These are phyloP conservation scores for Aspergillus caelatus DNA, from an alignment of 2,329 filamentous ascomycete genomes.

Conservation along the genomic window DNA sequence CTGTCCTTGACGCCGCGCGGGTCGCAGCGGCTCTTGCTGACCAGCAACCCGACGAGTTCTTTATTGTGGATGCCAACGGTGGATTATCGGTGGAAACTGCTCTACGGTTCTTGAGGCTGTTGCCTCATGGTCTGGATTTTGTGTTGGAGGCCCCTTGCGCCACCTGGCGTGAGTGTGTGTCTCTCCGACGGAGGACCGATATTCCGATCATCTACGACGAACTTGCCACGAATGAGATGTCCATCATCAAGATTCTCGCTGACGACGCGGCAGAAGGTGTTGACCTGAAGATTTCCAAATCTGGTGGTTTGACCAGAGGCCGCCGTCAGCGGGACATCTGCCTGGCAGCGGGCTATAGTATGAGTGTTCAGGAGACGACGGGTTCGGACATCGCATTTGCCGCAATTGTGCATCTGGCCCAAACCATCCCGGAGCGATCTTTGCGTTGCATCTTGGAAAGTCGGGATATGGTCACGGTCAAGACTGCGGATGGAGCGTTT, in stretches of 20 bases:
- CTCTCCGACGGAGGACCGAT: slow-evolving; percentile 24
- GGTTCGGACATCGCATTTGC: slow-evolving; percentile 32
- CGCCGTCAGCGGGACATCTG: slow-evolving; percentile 27
- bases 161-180: slow-evolving; percentile 25
- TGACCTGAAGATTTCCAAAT: slow-evolving; percentile 28
- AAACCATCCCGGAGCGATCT: slow-evolving; percentile 20
- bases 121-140: slow-evolving; percentile 26
- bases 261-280: slow-evolving; percentile 31
- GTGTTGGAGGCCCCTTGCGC: slow-evolving; percentile 28
- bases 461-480: slow-evolving; percentile 25
- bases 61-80: slow-evolving; percentile 25
- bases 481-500: slow-evolving; percentile 25
- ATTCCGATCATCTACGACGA: slow-evolving; percentile 30
- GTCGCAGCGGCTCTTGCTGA: slow-evolving; percentile 11
- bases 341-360: slow-evolving; percentile 25
- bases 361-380: slow-evolving; percentile 27
- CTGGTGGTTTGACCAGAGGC: slow-evolving; percentile 20
- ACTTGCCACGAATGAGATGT: slow-evolving; percentile 19
- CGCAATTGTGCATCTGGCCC: slow-evolving; percentile 26
- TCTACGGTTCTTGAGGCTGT: slow-evolving; percentile 26
- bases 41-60: slow-evolving; percentile 21
- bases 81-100: slow-evolving; percentile 25
- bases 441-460: slow-evolving; percentile 16
- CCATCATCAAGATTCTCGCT: slow-evolving; percentile 23
- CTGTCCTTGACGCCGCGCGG: slow-evolving; percentile 16